Evolutionary conservation across 139 green algal genomes (phyloP), one percentile per base, ranked within the genome.

Genomic region (Micractinium sp.): DNA sequence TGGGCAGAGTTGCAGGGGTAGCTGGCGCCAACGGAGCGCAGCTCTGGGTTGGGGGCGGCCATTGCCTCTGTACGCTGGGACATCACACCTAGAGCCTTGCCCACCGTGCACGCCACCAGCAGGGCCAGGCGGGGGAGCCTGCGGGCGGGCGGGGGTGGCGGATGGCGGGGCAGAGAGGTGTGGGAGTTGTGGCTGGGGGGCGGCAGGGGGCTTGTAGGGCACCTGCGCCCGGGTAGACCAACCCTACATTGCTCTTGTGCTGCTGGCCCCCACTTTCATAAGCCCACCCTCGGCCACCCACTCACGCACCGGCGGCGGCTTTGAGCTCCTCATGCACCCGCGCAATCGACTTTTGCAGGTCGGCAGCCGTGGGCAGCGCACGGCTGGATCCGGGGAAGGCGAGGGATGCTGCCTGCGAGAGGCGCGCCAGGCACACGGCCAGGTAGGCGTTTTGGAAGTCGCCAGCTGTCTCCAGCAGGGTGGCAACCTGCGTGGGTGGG

Each of bases 141-240:
- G 38, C 53, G 83, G 90, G 36, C 47, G 16, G 18, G 0, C 19
- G 74, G 23, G 35, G 33, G 33, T 33, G 36, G 38, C 69, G 36
- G 25, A 20, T 27, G 25, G 33, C 16, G 74, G 23, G 29, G 33
- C 3, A 56, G 2, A 76, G 13, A 22, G 36, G 16, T 2, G 15
- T 0, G 12, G 13, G 47, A 9, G 47, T 56, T 56, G 47, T 56
- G 47, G 47, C 47, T 56, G 9, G n/a, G n/a, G 3, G 86, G 69
- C 1, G 91, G 93, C 86, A 97, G n/a, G n/a, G n/a, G n/a, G n/a
- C n/a, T n/a, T 95, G 93, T 99, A 99, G 83, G 96, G 93, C 90
- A 93, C 81, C 94, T 99, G 95, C 9, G 94, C 89, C 4, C 89
- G 19, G 61, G 93, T 97, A n/a, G n/a, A n/a, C n/a, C n/a, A n/a